Base-by-base conservation (phyloP, 116 monocot genomes). In the Trichopus zeylanicus region DNA sequence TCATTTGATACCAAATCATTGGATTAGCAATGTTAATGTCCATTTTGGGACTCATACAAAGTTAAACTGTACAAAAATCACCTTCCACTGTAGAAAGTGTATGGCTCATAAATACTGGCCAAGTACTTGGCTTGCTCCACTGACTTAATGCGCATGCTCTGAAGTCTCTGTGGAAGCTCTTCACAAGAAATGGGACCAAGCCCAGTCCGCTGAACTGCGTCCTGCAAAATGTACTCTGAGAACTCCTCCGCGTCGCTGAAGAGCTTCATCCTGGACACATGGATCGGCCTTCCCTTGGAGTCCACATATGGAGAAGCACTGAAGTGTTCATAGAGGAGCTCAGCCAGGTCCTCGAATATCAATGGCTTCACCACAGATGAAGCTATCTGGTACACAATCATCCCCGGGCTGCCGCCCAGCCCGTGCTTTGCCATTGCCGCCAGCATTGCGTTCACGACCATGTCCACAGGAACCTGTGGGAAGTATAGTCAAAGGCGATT, bases 361-460 rank as follows among this genome's bases (percentile, higher is more conserved):
- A 95, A 72, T 3, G 95, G 95, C 39, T 95, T 95, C 38, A 66
- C 70, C 5, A 70, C 61, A 12, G 95, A 95, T 13, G 90, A 95
- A 21, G 87, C 81, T n/a, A 89, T 59, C 3, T 95, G 95, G 62
- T 90, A 95, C 22, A 77, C 57, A 32, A 81, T 66, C 73, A 74
- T 81, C 23, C 81, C 78, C 1, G 68, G 65, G 1, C 66, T 59
- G 30, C 28, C 60, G 9, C 27, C 30, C 11, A 53, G 58, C n/a
- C 73, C 86, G 39, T 95, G 95, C 39, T 84, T 87, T 9, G 91
- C 84, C 71, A 95, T 90, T 24, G 90, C 75, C 11, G 81, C 90
- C 28, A 95, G 35, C 0, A 51, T 84, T 27, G 90, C 87, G 63
- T 90, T 95, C 34, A 90, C 90, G 1, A 97, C 95, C 95, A 90